A percentile compares a stretch with the other conserved stretches of the same genome.
phyloP scores from a whole-genome alignment of 768 basidiomycete species.

The Podaxis mareebaensis region DNA sequence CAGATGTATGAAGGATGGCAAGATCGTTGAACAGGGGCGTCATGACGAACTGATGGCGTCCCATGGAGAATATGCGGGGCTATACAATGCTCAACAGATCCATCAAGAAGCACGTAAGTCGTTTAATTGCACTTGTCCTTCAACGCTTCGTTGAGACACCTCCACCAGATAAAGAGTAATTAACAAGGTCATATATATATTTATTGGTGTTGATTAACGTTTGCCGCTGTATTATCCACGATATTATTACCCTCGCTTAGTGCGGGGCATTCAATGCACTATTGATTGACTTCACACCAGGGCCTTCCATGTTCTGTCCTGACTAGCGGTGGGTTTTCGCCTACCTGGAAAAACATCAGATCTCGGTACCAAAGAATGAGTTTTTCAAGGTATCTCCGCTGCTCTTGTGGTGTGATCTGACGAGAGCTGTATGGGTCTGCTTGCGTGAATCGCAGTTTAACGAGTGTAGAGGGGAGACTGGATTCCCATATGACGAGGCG shows the following conservation, averaged over 20 bases:
- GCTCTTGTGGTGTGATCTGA: constrained; percentile 8
- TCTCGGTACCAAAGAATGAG: neutral
- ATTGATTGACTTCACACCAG: constrained; percentile 7
- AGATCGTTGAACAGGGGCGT: no score
- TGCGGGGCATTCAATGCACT: neutral
- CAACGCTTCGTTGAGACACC: neutral
- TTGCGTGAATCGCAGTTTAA: constrained; percentile 7
- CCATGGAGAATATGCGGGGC: no score
- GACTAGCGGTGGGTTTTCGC: constrained; percentile 8
- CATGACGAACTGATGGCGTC: no score
- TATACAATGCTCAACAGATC: no score
- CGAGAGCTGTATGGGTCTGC: constrained; percentile 12
- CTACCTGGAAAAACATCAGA: constrained; percentile 11
- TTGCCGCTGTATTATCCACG: neutral
- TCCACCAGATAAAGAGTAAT: neutral
- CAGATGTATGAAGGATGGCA: no score
- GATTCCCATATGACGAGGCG: constrained; percentile 9
- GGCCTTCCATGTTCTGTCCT: constrained; percentile 1
- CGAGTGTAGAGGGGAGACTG: constrained; percentile 1
- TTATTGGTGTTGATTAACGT: neutral
- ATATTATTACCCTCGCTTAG: neutral
- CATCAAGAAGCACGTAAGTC: no score
- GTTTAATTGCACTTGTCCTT: constrained; percentile 18
- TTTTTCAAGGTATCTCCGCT: constrained; percentile 4
- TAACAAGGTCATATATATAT: constrained; percentile 25